These are phyloP conservation scores for Pseudogymnoascus sp. DNA, from an alignment of 2,329 filamentous ascomycete genomes.

Conservation along the genomic window DNA sequence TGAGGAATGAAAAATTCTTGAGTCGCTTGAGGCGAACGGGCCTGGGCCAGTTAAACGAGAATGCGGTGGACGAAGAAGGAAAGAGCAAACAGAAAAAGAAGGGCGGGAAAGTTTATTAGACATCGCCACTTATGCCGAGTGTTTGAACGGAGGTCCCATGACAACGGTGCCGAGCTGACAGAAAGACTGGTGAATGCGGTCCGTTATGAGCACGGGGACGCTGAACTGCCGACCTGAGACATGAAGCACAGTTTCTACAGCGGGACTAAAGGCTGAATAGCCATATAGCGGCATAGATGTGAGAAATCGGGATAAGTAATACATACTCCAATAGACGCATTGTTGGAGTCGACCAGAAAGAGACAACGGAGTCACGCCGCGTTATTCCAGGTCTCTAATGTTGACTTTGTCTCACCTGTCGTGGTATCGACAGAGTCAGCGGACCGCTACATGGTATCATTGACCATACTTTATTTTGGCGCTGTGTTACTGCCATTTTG, in stretches of 20 bases:
- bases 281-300: not conserved
- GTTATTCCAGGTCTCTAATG: not conserved
- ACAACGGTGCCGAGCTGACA: not conserved
- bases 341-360: not conserved
- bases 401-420: not conserved
- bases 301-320: not conserved
- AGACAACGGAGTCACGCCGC: not conserved
- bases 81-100: slow-evolving; percentile 14
- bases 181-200: not conserved
- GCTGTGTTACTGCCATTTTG: not conserved
- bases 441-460: not conserved
- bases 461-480: not conserved
- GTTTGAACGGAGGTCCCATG: not conserved
- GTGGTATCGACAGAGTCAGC: not conserved
- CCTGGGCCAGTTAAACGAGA: slow-evolving; percentile 12
- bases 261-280: not conserved
- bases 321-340: not conserved
- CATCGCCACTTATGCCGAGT: not conserved
- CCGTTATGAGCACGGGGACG: not conserved
- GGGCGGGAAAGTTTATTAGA: slow-evolving; percentile 5
- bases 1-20: slow-evolving; percentile 19
- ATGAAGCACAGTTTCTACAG: not conserved
- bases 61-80: not conserved
- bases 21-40: slow-evolving; percentile 17
- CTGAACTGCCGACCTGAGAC: not conserved